phyloP scores from a whole-genome alignment of 495 filamentous ascomycete genomes.

The Penicillium psychrofluorescens region DNA sequence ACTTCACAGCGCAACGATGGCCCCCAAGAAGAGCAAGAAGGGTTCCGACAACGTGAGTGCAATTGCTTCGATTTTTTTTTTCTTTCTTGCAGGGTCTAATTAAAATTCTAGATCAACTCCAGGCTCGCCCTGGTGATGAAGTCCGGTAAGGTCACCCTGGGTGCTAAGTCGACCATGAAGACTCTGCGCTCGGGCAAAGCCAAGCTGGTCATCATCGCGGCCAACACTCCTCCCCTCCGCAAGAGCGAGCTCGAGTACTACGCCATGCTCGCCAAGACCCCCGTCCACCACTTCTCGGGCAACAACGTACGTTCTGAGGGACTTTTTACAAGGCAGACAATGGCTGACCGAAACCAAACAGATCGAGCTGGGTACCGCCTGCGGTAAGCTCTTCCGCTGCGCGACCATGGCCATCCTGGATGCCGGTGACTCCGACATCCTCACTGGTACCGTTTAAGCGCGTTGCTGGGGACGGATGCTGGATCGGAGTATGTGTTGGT shows the following conservation, averaged over 20 bases:
- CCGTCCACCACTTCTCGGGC: slow-evolving; percentile 94
- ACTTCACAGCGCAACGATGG: slow-evolving; percentile 58
- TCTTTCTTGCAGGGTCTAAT: too few relatives aligned
- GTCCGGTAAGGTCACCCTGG: slow-evolving; percentile 86
- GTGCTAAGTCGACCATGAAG: slow-evolving; percentile 96
- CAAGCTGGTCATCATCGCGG: slow-evolving; percentile 70
- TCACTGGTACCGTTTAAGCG: slow-evolving; percentile 56
- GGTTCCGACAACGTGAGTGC: slow-evolving; percentile 60
- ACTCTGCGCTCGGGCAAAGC: slow-evolving; percentile 64
- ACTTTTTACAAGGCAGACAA: slow-evolving; percentile 36
- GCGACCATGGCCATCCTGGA: slow-evolving; percentile 94
- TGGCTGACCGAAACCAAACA: slow-evolving; percentile 35
- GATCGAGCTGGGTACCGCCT: slow-evolving; percentile 96
- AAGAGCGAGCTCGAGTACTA: slow-evolving; percentile 94
- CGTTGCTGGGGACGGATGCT: too few relatives aligned
- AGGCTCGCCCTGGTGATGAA: slow-evolving; percentile 96
- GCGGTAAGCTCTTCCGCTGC: slow-evolving; percentile 79
- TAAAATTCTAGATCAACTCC: slow-evolving; percentile 57
- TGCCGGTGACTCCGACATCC: slow-evolving; percentile 97
- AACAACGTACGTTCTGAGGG: slow-evolving; percentile 82
- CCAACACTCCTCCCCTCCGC: slow-evolving; percentile 91
- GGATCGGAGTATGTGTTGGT: too few relatives aligned
- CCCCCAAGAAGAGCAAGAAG: slow-evolving; percentile 92
- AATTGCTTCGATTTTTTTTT: too few relatives aligned
- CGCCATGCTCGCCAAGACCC: slow-evolving; percentile 88